phyloP scores from a whole-genome alignment of 1,284 basidiomycete genomes.

The Pterulicium gracile region DNA sequence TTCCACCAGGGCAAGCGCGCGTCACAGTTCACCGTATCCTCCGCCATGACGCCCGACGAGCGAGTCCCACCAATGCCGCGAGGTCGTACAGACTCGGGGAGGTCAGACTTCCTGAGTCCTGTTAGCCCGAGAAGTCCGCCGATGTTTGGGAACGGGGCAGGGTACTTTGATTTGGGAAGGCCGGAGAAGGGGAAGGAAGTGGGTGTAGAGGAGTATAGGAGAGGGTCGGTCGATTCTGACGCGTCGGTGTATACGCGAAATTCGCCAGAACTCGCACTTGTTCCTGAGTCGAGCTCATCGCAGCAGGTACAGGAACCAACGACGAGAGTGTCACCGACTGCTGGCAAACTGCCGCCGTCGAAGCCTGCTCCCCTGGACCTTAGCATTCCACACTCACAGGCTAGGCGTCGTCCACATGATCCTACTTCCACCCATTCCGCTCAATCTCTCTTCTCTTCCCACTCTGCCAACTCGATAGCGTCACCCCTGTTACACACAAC shows the following conservation, averaged over 20 bases:
- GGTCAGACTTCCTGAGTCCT: background rate
- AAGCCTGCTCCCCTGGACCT: background rate
- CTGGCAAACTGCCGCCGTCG: background rate
- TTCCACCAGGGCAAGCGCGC: slow-evolving; percentile 4
- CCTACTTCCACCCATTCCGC: slow-evolving; percentile 9
- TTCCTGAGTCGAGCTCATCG: background rate
- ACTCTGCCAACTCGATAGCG: slow-evolving; percentile 11
- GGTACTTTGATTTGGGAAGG: too few species aligned
- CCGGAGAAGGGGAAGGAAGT: background rate
- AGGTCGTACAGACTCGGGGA: background rate
- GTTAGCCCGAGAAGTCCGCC: background rate
- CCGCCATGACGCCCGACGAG: background rate
- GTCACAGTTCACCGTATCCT: slow-evolving; percentile 5
- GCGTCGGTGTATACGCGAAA: slow-evolving; percentile 24
- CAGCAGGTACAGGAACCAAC: background rate
- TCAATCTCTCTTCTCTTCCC: slow-evolving; percentile 13
- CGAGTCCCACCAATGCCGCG: background rate
- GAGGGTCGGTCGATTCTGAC: slow-evolving; percentile 19
- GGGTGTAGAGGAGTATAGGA: background rate
- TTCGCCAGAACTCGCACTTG: background rate
- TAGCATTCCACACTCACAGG: background rate
- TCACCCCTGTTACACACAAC: slow-evolving; percentile 44
- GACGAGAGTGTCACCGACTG: background rate
- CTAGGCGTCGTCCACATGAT: slow-evolving; percentile 5
- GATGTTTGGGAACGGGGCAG: too few species aligned